phyloP scores from a whole-genome alignment of 345 rosid species.

The Eucalyptus globulus region DNA sequence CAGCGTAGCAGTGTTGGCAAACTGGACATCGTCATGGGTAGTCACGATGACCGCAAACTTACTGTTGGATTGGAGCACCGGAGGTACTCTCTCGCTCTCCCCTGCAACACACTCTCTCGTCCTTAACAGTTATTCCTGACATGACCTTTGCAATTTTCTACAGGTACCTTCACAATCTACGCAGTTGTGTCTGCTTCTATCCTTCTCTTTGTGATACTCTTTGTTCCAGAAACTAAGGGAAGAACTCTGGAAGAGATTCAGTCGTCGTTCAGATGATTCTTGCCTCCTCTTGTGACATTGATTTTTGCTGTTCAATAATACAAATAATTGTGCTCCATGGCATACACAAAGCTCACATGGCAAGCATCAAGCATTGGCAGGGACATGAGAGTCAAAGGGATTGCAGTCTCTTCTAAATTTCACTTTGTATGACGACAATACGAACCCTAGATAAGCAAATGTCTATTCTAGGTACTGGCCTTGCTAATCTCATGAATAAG shows the following conservation, averaged over 20 bases:
- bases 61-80: conserved; percentile 29
- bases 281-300: neutral
- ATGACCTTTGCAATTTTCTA: neutral
- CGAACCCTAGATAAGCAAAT: neutral
- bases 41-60: conserved; percentile 36
- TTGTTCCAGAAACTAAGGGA: conserved; percentile 74
- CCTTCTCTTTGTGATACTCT: conserved; percentile 24
- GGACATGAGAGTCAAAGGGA: neutral
- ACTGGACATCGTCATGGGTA: conserved; percentile 15
- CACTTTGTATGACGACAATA: neutral
- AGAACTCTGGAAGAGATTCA: conserved; percentile 71
- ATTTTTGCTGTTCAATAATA: neutral
- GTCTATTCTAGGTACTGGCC: neutral
- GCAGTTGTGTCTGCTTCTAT: conserved; percentile 20
- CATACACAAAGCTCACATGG: neutral
- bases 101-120: neutral
- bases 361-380: neutral
- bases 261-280: conserved; percentile 44
- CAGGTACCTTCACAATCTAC: conserved; percentile 57
- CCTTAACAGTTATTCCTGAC: neutral
- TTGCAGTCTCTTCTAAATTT: neutral
- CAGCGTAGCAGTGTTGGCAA: conserved; percentile 24
- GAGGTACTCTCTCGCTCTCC: conserved; percentile 8
- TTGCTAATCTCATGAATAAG: neutral
- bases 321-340: neutral